These are phyloP conservation scores for Cutaneotrichosporon dermatis DNA, from an alignment of 1,284 basidiomycete species.

Conservation along the genomic window DNA sequence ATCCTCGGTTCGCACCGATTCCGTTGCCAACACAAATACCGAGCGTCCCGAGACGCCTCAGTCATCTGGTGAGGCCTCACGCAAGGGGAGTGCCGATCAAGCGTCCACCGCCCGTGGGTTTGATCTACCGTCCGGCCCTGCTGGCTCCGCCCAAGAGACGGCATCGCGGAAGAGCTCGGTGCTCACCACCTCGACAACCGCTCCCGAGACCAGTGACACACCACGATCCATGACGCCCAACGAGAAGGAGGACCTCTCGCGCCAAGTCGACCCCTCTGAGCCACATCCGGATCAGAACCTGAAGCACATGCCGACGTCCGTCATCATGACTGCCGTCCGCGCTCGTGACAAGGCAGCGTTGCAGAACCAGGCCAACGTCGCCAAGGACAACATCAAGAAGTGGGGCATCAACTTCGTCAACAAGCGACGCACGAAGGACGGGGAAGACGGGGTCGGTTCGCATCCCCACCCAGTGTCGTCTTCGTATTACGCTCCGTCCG, in stretches of 20 bases:
- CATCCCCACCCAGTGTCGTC: background rate
- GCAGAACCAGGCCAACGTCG: slow-evolving; percentile 57
- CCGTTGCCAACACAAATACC: background rate
- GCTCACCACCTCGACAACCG: background rate
- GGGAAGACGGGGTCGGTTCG: slow-evolving; percentile 7
- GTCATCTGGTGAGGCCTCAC: background rate
- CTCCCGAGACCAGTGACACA: background rate
- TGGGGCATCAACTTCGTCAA: slow-evolving; percentile 70
- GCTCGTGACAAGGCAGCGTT: slow-evolving; percentile 76
- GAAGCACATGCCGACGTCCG: background rate
- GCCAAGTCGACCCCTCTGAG: background rate
- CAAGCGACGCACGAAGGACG: slow-evolving; percentile 26
- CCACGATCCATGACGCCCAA: background rate
- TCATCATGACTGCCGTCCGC: slow-evolving; percentile 53
- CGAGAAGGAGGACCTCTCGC: background rate
- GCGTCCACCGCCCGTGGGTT: too few species aligned
- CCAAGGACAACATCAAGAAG: slow-evolving; percentile 78
- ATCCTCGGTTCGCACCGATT: background rate
- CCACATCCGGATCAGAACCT: background rate
- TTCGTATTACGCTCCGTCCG: slow-evolving; percentile 31
- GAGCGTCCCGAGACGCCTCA: background rate
- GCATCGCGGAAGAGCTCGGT: background rate
- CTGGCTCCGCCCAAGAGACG: too few species aligned
- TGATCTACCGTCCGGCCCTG: background rate
- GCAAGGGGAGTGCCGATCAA: background rate